A percentile compares a stretch with the other conserved stretches of the same genome.
Conservation (phyloP, 805 yeast genomes). For the Barnettozyma sucrosica region DNA sequence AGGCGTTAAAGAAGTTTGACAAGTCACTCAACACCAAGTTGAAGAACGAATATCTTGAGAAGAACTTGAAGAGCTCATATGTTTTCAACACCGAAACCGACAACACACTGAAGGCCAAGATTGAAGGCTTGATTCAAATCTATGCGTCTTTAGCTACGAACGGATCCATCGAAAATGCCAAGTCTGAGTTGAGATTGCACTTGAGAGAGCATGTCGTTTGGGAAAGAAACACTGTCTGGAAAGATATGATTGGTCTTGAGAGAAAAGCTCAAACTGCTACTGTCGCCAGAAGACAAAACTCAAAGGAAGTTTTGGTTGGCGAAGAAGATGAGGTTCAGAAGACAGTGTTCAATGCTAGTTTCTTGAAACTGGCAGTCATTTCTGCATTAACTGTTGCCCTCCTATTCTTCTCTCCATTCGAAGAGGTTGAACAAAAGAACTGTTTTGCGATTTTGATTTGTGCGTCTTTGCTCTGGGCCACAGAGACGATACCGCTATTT, state of each 20-base stretch:
- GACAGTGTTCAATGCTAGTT: conserved; percentile 27
- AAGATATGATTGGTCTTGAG: conserved; percentile 89
- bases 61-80: conserved; percentile 39
- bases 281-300: conserved; percentile 28
- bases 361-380: conserved; percentile 44
- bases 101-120: conserved; percentile 41
- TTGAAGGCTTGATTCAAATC: conserved; percentile 46
- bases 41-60: conserved; percentile 50
- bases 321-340: conserved; percentile 24
- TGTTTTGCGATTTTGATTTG: conserved; percentile 81
- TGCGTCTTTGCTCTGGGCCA: conserved; percentile 90
- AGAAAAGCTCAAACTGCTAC: conserved; percentile 76
- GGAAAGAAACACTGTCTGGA: conserved; percentile 98
- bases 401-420: conserved; percentile 47
- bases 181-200: conserved; percentile 43
- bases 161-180: conserved; percentile 38
- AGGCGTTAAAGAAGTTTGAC: conserved; percentile 88
- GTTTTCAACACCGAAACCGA: conserved; percentile 50
- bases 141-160: conserved; percentile 50
- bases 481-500: conserved; percentile 87
- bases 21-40: conserved; percentile 64
- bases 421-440: conserved; percentile 55
- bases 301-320: conserved; percentile 22
- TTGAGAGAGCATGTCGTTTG: conserved; percentile 91
- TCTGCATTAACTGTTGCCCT: conserved; percentile 40